Percentiles rank a stretch among this genome's conserved stretches.
Evolutionary conservation across 495 filamentous ascomycete genomes (phyloP).

Genomic region (Podospora sp.): DNA sequence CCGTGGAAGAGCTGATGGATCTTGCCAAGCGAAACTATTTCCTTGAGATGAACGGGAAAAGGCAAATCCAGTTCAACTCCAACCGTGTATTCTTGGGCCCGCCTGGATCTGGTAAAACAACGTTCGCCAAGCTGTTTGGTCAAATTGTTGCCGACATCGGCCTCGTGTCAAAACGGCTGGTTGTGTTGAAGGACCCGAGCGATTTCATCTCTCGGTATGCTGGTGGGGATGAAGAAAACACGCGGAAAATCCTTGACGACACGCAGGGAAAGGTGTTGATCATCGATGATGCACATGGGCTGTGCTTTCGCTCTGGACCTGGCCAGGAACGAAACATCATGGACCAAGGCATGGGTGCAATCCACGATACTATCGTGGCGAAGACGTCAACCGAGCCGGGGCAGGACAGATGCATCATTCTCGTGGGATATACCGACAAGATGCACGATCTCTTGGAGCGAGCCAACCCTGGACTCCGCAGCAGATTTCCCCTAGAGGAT

Average conservation of each 20-base stretch:
- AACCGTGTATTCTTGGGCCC: constrained; percentile 71
- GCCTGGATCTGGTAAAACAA: constrained; percentile 77
- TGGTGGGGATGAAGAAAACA: constrained; percentile 69
- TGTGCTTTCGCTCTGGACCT: too few species aligned
- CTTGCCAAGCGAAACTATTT: constrained; percentile 63
- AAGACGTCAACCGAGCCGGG: too few species aligned
- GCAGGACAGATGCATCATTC: too few species aligned
- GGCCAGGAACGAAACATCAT: too few species aligned
- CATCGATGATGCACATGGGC: constrained; percentile 82
- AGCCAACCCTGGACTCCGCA: too few species aligned
- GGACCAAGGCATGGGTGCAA: too few species aligned
- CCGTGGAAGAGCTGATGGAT: constrained; percentile 58
- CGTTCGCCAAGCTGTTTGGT: constrained; percentile 74
- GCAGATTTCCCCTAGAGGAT: too few species aligned
- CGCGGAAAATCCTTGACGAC: constrained; percentile 67
- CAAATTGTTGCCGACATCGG: constrained; percentile 64
- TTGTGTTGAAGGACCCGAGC: constrained; percentile 69
- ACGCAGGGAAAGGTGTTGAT: constrained; percentile 73
- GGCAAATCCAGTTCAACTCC: constrained; percentile 57
- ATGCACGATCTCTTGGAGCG: too few species aligned
- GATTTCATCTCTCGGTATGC: constrained; percentile 69
- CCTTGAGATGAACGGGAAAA: constrained; percentile 62
- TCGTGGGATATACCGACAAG: too few species aligned
- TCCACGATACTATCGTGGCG: too few species aligned
- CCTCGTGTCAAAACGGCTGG: constrained; percentile 60